Base-by-base conservation (phyloP, 139 green algal species). In the Mesotaenium endlicherianum region DNA sequence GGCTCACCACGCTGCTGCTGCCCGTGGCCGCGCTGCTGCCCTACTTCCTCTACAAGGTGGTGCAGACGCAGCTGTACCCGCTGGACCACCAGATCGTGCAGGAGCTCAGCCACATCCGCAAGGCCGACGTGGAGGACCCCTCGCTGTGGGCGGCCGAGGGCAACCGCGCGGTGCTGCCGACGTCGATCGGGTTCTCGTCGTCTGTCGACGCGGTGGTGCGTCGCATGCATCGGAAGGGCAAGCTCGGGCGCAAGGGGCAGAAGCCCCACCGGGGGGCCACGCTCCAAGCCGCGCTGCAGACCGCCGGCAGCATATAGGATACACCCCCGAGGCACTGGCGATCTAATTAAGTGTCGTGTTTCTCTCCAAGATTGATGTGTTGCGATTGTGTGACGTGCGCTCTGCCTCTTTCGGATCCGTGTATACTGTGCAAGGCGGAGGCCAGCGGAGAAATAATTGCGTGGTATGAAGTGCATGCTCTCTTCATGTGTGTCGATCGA, bases 31-130 rank as follows among this genome's bases (percentile, higher is more conserved):
- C 36, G 2, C 36, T 87, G 53, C 57, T 87, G 50, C 81, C 81
- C 20, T 84, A 76, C 50, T 87, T 87, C 36, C 26, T 75, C 36
- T 87, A 86, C 55, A 78, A 38, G 3, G 55, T 5, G 0, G 47
- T 78, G 39, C 49, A 64, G 45, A 39, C 39, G 1, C 6, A 20
- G 41, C 45, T 87, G 20, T 34, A 14, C 0, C 81, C 81, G 0
- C 39, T 70, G 34, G 81, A 87, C 41, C 42, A 85, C 8, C 70
- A 87, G 30, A 80, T 87, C 0, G 55, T 87, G 38, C 50, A 83
- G 30, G 81, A 87, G 34, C 17, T 87, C 2, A 43, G 41, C 17
- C 11, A 11, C 4, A 11, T 41, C 0, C 36, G 85, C 3, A 39
- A 40, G n/a, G n/a, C n/a, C n/a, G 53, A 85, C 39, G 41, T 71